phyloP scores from a whole-genome alignment of 441 rosid species.

The Arabidopsis hybrid region DNA sequence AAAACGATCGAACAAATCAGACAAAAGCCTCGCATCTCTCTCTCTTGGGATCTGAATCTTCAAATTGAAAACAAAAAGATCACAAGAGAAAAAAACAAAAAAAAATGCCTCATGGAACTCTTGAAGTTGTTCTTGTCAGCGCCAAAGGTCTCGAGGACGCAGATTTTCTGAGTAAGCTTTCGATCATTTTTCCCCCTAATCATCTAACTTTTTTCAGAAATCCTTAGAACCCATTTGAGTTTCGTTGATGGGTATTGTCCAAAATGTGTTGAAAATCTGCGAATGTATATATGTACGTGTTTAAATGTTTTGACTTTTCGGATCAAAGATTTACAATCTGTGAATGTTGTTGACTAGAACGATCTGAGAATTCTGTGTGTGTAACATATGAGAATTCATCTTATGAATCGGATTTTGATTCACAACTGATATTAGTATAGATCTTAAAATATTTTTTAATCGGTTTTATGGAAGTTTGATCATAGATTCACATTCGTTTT shows the following conservation, averaged over 20 bases:
- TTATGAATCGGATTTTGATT: not conserved
- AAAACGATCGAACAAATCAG: slow-evolving; percentile 38
- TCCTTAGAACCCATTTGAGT: not conserved
- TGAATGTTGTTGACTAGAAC: slow-evolving; percentile 4
- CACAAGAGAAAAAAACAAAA: not conserved
- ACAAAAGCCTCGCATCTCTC: slow-evolving; percentile 34
- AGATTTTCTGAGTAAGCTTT: slow-evolving; percentile 52
- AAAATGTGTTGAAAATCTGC: slow-evolving; percentile 14
- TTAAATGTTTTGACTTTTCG: not conserved
- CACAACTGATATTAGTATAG: not conserved
- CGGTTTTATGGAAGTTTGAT: slow-evolving; percentile 5
- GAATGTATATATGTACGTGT: slow-evolving; percentile 4
- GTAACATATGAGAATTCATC: not conserved
- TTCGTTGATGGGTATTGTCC: slow-evolving; percentile 24
- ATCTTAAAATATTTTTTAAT: not conserved
- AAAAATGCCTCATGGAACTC: slow-evolving; percentile 59
- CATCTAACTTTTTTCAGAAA: not conserved
- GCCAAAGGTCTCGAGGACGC: slow-evolving; percentile 59
- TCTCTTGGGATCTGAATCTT: slow-evolving; percentile 43
- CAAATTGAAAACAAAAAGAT: not conserved
- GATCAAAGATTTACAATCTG: slow-evolving; percentile 19
- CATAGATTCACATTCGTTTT: slow-evolving; percentile 5
- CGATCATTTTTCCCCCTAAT: not conserved
- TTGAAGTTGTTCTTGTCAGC: slow-evolving; percentile 62
- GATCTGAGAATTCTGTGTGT: slow-evolving; percentile 1